These are phyloP conservation scores for Didymosphaeria variabile DNA, from an alignment of 2,329 filamentous ascomycete genomes.

Conservation along the genomic window DNA sequence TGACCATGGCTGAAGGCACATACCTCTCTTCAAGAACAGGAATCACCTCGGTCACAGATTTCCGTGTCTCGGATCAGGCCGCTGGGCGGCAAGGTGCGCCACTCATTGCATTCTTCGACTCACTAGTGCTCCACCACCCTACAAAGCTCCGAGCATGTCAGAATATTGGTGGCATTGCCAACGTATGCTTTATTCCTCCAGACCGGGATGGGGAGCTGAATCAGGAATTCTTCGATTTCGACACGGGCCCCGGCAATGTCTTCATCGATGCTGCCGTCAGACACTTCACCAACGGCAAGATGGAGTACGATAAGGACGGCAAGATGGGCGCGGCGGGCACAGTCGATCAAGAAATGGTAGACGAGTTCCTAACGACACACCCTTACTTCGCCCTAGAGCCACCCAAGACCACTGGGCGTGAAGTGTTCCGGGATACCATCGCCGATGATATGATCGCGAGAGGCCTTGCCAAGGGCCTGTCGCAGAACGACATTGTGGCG, in stretches of 20 bases:
- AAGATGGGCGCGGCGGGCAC: constrained; percentile 61
- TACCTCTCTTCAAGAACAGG: constrained; percentile 64
- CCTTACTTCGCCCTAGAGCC: constrained; percentile 61
- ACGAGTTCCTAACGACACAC: constrained; percentile 54
- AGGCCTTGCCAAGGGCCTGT: constrained; percentile 54
- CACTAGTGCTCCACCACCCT: constrained; percentile 64
- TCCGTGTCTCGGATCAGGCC: constrained; percentile 65
- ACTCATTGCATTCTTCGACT: constrained; percentile 67
- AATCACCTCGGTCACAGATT: constrained; percentile 67
- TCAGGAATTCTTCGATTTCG: constrained; percentile 58
- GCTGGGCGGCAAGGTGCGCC: constrained; percentile 67
- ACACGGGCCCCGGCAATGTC: constrained; percentile 65
- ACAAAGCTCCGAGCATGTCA: constrained; percentile 66
- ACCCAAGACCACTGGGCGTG: constrained; percentile 68
- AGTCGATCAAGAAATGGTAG: constrained; percentile 61
- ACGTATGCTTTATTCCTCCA: constrained; percentile 68
- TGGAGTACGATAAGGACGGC: constrained; percentile 63
- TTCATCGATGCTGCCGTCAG: constrained; percentile 65
- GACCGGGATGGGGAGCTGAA: constrained; percentile 52
- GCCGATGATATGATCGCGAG: constrained; percentile 60
- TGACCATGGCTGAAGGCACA: constrained; percentile 65
- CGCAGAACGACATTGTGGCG: constrained; percentile 63
- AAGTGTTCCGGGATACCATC: constrained; percentile 65
- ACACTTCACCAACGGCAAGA: constrained; percentile 60
- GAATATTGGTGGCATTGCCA: constrained; percentile 69